Conservation (phyloP, 2,329 filamentous ascomycete species). For the Harringtonia lauricola region DNA sequence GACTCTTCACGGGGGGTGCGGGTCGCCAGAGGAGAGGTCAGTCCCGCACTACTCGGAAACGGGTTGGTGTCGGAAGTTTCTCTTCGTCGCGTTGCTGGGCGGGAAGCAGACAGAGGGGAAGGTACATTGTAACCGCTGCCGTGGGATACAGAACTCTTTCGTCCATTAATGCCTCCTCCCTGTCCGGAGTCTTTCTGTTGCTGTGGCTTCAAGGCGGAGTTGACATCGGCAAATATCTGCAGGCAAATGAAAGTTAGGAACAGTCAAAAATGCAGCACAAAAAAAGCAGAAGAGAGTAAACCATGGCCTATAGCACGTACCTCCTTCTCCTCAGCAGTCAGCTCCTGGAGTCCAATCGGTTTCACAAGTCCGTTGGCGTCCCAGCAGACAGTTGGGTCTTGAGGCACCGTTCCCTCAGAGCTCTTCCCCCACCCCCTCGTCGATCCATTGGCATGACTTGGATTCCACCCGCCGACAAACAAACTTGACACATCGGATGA, state of each 20-base stretch:
- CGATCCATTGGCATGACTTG: constrained; percentile 56
- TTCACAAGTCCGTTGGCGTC: constrained; percentile 57
- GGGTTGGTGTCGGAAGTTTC: constrained; percentile 67
- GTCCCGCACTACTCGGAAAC: constrained; percentile 33
- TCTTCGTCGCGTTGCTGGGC: constrained; percentile 68
- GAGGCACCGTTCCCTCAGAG: constrained; percentile 59
- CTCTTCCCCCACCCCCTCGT: constrained; percentile 66
- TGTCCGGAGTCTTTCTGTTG: constrained; percentile 59
- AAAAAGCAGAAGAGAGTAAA: no score
- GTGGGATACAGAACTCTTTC: constrained; percentile 76
- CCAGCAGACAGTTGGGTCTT: constrained; percentile 91
- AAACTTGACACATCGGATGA: constrained; percentile 49
- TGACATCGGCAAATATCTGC: constrained; percentile 80
- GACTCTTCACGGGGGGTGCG: constrained; percentile 53
- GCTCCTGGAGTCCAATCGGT: constrained; percentile 62
- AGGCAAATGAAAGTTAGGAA: neutral
- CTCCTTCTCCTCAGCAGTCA: constrained; percentile 53
- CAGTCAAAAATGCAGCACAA: neutral
- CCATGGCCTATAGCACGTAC: constrained; percentile 24
- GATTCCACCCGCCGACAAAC: constrained; percentile 70
- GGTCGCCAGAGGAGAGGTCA: constrained; percentile 49
- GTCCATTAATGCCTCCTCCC: constrained; percentile 46
- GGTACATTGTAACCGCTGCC: constrained; percentile 57
- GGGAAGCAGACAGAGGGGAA: constrained; percentile 59
- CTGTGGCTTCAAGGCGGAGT: constrained; percentile 83